Evolutionary conservation across 768 basidiomycete genomes (phyloP), one percentile per base, ranked within the genome.

Genomic region (Nevesoporus exiguus): DNA sequence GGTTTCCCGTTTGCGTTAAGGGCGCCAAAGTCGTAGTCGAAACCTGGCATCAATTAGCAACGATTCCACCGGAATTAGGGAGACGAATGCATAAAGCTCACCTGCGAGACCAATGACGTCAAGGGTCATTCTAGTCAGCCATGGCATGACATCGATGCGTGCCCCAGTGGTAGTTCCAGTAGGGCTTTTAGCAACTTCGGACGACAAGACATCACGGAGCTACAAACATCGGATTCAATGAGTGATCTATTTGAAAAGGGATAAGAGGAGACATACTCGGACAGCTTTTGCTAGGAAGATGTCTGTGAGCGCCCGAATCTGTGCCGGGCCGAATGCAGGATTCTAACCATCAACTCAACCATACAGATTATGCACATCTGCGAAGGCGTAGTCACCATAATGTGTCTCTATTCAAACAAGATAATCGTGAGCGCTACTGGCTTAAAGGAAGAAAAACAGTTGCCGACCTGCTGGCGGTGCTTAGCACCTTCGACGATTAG

Each of bases 301-400:
- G 15, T 75, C 74, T 0, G 81, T 82, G n/a, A 85, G 61, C 49
- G 80, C 79, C 2, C 84, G 73, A 37, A 86, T 76, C 60, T 85
- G 83, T 1, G 77, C 68, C 2, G 76, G 74, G 5, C 84, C 82
- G 60, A 87, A 87, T 0, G 84, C 84, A n/a, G 85, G 84, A 56
- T 86, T 86, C 85, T 76, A n/a, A n/a, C 27, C 9, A 21, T 22
- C 11, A 10, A 11, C n/a, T 42, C 21, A 47, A 36, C 49, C 31
- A 40, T 11, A 29, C 5, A 22, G 29, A 24, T 14, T 2, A 9
- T n/a, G 6, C 10, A 15, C 8, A 6, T 31, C 10, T 3, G n/a
- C 9, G 42, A 46, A 7, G 11, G 21, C 4, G 1, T 33, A 27
- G 15, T 33, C 30, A 71, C 70, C 85, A 86, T 39, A 10, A 55